Base-by-base conservation (phyloP, 306 rosid genomes). In the Dryas alaskensis region DNA sequence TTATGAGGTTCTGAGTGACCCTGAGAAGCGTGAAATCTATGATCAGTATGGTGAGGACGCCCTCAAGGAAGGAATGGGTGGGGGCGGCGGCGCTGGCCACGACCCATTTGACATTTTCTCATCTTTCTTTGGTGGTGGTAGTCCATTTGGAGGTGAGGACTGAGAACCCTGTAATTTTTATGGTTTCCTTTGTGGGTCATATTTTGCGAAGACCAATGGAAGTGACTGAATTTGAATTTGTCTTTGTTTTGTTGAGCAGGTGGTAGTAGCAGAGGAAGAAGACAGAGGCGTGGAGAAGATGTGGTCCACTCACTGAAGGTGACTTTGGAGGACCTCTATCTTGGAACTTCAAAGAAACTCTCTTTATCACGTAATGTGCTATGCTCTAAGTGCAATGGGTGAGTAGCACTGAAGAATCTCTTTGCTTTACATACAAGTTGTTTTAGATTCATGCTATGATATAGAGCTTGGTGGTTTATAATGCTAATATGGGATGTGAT, bases 11-110 rank as follows among this genome's bases (percentile, higher is more conserved):
- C 80, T 92, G 71, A 90, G 92, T 67, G 95, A 92, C 39, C 91
- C 97, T 1, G 97, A 92, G 72, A 92, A 92, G 73, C 97, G 98
- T 69, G 97, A 88, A 58, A 81, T 90, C 31, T 92, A 92, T 43
- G 98, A 92, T 64, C 86, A 90, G 46, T 92, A 90, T 48, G 97
- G 97, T n/a, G 98, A 92, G 82, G 98, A 92, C 55, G 98, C 92
- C 0, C 97, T 92, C 6, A 92, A 90, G 84, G 95, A 92, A 72
- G 98, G 96, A 70, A 84, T 90, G 95, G 87, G 86, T 3, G 88
- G 87, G 0, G 86, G 89, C 0, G 90, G 91, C 0, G 89, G 90
- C 5, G 37, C 37, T 31, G 95, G 84, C 31, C 90, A 88, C 47
- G 98, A 92, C 54, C 98, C 96, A 2, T 92, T 92, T 68, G 96